phyloP scores from a whole-genome alignment of 2,329 filamentous ascomycete species.

The Fusarium equiseti region DNA sequence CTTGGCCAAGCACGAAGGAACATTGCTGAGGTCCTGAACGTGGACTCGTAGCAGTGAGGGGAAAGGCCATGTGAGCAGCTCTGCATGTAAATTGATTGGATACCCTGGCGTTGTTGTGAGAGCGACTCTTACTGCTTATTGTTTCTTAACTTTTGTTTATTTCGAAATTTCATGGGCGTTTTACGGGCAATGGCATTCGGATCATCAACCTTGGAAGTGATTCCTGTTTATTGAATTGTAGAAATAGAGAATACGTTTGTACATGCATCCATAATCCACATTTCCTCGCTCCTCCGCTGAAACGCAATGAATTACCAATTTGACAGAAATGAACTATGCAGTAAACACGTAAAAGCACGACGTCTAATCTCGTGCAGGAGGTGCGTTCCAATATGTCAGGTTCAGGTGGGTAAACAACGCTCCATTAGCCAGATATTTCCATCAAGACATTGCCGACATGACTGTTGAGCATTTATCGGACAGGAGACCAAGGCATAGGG shows the following conservation, averaged over 20 bases:
- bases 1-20: slow-evolving; percentile 77
- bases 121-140: slow-evolving; percentile 19
- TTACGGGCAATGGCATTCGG: slow-evolving; percentile 4
- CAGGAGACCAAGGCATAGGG: slow-evolving; percentile 96
- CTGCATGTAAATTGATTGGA: slow-evolving; percentile 44
- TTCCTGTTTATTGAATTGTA: slow-evolving; percentile 34
- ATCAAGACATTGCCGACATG: background rate
- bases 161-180: background rate
- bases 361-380: slow-evolving; percentile 32
- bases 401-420: background rate
- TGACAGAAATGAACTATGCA: slow-evolving; percentile 35
- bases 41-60: slow-evolving; percentile 51
- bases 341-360: slow-evolving; percentile 12
- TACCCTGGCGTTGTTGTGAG: slow-evolving; percentile 43
- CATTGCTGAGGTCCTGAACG: slow-evolving; percentile 82
- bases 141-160: background rate
- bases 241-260: slow-evolving; percentile 43
- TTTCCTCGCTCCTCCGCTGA: slow-evolving; percentile 38
- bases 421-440: slow-evolving; percentile 4
- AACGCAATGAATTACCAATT: slow-evolving; percentile 25
- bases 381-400: slow-evolving; percentile 6
- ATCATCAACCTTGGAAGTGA: slow-evolving; percentile 1
- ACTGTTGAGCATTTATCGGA: slow-evolving; percentile 67
- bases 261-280: slow-evolving; percentile 45
- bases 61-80: slow-evolving; percentile 25